phyloP scores from a whole-genome alignment of 305 asterid genomes.

The Stenogyne calaminthoides region DNA sequence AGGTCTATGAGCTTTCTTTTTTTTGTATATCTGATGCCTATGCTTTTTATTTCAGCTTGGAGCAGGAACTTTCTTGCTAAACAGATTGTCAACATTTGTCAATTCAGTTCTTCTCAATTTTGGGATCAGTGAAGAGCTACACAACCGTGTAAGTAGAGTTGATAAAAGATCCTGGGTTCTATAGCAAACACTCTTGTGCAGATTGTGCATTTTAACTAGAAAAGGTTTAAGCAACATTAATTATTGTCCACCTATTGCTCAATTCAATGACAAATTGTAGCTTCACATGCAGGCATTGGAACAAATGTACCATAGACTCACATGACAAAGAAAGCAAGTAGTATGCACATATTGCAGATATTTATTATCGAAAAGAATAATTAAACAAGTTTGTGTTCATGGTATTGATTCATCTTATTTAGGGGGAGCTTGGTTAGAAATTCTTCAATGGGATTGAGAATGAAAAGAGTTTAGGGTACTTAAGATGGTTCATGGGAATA shows the following conservation, averaged over 20 bases:
- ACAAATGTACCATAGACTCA: background rate
- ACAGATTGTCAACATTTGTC: constrained; percentile 60
- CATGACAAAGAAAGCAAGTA: too few species aligned
- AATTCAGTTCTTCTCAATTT: constrained; percentile 69
- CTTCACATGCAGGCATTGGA: background rate
- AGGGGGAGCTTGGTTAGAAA: too few species aligned
- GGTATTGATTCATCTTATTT: background rate
- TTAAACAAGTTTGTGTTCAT: too few species aligned
- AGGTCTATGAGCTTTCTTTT: constrained; percentile 17
- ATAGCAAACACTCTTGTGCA: background rate
- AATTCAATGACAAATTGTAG: constrained; percentile 2
- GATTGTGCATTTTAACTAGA: background rate
- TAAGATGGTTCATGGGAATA: too few species aligned
- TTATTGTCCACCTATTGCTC: background rate
- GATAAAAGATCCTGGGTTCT: background rate
- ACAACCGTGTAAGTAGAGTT: constrained; percentile 70
- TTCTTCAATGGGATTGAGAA: too few species aligned
- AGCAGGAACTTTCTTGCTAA: constrained; percentile 80
- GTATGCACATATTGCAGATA: too few species aligned
- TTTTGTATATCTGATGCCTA: constrained; percentile 24
- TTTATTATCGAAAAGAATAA: too few species aligned
- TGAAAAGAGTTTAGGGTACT: too few species aligned
- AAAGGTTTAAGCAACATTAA: background rate
- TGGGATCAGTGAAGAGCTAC: constrained; percentile 88
- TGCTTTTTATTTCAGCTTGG: constrained; percentile 65